Conservation (phyloP, 2,329 filamentous ascomycete species). For the Apiospora hydei region DNA sequence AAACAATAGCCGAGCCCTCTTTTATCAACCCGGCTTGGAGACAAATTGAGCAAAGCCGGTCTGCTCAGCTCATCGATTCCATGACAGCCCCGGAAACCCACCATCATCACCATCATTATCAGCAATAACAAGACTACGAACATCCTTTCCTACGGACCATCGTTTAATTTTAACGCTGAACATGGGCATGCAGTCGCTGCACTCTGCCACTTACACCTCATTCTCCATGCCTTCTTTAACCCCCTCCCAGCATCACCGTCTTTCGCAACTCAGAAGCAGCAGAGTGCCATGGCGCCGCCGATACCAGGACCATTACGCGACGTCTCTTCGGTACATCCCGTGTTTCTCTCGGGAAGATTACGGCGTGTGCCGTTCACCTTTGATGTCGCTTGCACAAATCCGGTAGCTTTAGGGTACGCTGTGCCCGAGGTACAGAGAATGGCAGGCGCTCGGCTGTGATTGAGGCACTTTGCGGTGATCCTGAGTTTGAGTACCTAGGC, state of each 20-base stretch:
- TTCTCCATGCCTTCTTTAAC: neutral
- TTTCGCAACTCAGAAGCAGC: neutral
- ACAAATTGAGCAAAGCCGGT: neutral
- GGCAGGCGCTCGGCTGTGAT: conserved; percentile 31
- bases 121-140: neutral
- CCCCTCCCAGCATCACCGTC: neutral
- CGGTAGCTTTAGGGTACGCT: conserved; percentile 67
- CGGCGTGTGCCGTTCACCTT: conserved; percentile 58
- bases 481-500: neutral
- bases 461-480: neutral
- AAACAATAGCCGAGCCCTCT: neutral
- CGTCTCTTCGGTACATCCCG: conserved; percentile 71
- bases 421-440: conserved; percentile 55
- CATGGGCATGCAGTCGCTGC: neutral
- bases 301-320: conserved; percentile 40
- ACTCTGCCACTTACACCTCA: neutral
- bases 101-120: neutral
- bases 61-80: neutral
- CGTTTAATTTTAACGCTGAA: neutral
- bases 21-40: neutral
- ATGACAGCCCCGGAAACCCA: neutral
- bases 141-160: neutral
- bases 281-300: neutral
- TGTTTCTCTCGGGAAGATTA: conserved; percentile 75
- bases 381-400: conserved; percentile 46